These are phyloP conservation scores for Alternaria sp. DNA, from an alignment of 2,329 filamentous ascomycete genomes.

Conservation along the genomic window DNA sequence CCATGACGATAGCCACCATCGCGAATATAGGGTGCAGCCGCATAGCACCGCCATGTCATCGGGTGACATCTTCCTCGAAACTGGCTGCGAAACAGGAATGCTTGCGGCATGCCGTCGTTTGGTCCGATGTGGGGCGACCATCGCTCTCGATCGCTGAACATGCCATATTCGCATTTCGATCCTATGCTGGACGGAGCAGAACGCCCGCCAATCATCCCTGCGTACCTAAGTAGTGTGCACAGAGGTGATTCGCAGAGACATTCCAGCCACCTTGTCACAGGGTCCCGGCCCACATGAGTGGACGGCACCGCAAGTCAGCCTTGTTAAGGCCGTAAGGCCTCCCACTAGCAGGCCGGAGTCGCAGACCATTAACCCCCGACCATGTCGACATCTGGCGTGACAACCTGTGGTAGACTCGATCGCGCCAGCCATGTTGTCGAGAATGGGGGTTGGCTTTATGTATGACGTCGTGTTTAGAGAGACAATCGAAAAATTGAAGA, in stretches of 20 bases:
- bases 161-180: conserved; percentile 7
- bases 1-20: conserved; percentile 4
- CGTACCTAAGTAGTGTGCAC: not conserved
- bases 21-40: conserved; percentile 2
- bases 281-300: conserved; percentile 8
- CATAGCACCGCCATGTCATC: conserved; percentile 8
- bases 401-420: conserved; percentile 23
- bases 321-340: conserved; percentile 40
- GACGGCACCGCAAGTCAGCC: conserved; percentile 39
- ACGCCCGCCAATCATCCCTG: conserved; percentile 10
- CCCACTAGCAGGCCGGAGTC: conserved; percentile 42
- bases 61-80: conserved; percentile 3
- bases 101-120: not conserved
- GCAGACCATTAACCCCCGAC: conserved; percentile 28
- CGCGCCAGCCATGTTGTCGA: not conserved
- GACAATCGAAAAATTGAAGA: not conserved
- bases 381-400: conserved; percentile 26
- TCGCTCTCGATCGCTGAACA: conserved; percentile 16
- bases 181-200: conserved; percentile 4
- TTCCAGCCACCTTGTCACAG: conserved; percentile 7
- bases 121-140: conserved; percentile 6
- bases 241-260: conserved; percentile 7
- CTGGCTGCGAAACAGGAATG: not conserved
- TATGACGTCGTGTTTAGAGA: not conserved
- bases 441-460: not conserved